These are phyloP conservation scores for Punica granatum DNA, from an alignment of 345 rosid species.

Conservation along the genomic window DNA sequence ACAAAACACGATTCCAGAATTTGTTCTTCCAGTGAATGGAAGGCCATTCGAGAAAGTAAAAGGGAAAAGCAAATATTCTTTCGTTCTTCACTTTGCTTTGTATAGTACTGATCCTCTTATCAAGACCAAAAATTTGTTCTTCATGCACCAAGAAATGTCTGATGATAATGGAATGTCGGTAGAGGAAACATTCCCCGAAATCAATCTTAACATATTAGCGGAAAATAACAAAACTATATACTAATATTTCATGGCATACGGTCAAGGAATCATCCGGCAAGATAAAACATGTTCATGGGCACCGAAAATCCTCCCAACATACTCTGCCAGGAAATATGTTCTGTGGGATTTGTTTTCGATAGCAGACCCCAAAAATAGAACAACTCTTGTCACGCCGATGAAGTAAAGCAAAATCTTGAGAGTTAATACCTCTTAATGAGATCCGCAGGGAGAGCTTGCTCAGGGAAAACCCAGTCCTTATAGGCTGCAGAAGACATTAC, in stretches of 20 bases:
- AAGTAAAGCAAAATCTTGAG: not conserved
- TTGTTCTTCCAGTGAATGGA: not conserved
- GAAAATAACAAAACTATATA: not conserved
- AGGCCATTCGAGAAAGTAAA: not conserved
- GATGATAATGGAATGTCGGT: too few relatives aligned
- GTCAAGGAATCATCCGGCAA: too few relatives aligned
- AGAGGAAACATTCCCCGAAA: too few relatives aligned
- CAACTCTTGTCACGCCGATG: not conserved
- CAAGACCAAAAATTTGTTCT: not conserved
- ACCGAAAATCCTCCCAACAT: not conserved
- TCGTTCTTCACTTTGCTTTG: not conserved
- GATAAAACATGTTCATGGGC: not conserved
- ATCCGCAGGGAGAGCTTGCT: conserved; percentile 64
- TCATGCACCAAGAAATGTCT: not conserved
- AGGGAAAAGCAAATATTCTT: not conserved
- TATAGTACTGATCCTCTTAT: not conserved
- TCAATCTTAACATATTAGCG: too few relatives aligned
- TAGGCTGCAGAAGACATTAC: conserved; percentile 50
- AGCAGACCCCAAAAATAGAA: too few relatives aligned
- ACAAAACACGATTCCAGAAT: not conserved
- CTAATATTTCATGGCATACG: too few relatives aligned
- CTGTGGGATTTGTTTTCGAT: too few relatives aligned
- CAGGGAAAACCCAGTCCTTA: conserved; percentile 52
- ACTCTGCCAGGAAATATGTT: too few relatives aligned
- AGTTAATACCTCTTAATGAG: conserved; percentile 59